Conservation (phyloP, 768 basidiomycete species). For the Boletus vinaceobasis region DNA sequence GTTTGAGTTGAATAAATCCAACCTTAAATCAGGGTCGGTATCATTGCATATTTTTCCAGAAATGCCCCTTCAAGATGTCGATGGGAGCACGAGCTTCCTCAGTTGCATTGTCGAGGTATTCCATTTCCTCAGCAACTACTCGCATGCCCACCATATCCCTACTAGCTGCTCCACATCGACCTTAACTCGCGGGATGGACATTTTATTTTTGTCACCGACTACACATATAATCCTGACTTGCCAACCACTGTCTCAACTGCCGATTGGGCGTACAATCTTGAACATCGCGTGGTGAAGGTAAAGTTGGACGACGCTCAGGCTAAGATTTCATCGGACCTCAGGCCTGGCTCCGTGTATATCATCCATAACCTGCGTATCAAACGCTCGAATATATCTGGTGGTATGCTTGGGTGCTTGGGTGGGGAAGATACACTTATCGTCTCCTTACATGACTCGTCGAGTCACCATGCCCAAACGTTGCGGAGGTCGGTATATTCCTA, state of each 20-base stretch:
- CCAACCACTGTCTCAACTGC: constrained; percentile 24
- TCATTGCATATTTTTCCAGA: constrained; percentile 38
- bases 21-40: constrained; percentile 20
- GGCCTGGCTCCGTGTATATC: constrained; percentile 40
- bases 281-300: constrained; percentile 51
- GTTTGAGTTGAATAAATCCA: constrained; percentile 26
- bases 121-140: background rate
- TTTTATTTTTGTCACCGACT: constrained; percentile 62
- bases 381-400: constrained; percentile 13
- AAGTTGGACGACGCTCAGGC: constrained; percentile 47
- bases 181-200: constrained; percentile 32
- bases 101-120: constrained; percentile 59
- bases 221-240: constrained; percentile 50
- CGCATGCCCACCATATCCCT: background rate
- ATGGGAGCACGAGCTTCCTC: constrained; percentile 41
- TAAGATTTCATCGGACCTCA: constrained; percentile 36
- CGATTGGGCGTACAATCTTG: constrained; percentile 44
- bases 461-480: constrained; percentile 18
- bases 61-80: constrained; percentile 46
- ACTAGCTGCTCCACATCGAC: constrained; percentile 46
- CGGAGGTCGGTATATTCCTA: constrained; percentile 13
- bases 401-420: constrained; percentile 27
- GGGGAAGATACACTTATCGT: constrained; percentile 27
- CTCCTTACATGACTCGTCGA: constrained; percentile 13
- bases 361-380: constrained; percentile 52